Base-by-base conservation (phyloP, 2,329 filamentous ascomycete genomes). In the Endothia cerciana region DNA sequence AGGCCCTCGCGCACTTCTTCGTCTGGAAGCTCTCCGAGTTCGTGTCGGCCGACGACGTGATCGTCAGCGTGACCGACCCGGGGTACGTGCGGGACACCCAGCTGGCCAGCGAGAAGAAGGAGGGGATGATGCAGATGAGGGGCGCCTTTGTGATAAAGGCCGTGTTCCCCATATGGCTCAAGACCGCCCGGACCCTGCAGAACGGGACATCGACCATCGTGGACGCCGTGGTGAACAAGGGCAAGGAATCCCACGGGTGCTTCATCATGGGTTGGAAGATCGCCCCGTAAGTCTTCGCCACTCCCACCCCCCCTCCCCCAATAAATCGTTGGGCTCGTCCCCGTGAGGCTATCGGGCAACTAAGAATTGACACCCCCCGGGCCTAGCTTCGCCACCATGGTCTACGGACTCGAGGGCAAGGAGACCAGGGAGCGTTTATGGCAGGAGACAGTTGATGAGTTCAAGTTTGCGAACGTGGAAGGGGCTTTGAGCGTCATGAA, bases 61-160 rank as follows among this genome's bases (percentile, higher is more conserved):
- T 81, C 8, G 72, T 85, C 49, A 85, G 84, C 62, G 66, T 82
- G 1, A 80, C 79, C 1, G 81, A 83, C 25, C 83, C 83, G 0
- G 83, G 80, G 0, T 74, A 77, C 55, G 74, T 78, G 8, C 77
- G 74, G 43, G 81, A 79, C 2, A 85, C 84, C 0, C 70, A 30
- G 71, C 74, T 69, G 36, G 63, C 55, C 8, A 60, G 58, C 13
- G 69, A 69, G 4, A 22, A 51, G 19, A 47, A 53, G 51, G 40
- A 40, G 13, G 22, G 25, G 22, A 13, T 36, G n/a, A 13, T 38
- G 8, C 6, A 22, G 3, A 41, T 38, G 19, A 38, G 36, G 8
- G 60, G 47, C 1, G 60, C 40, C 5, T 60, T 51, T 1, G 1
- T 64, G 10, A 45, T 66, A 28, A 58, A 61, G 38, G 19, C 40